These are phyloP conservation scores for Sonneratia alba DNA, from an alignment of 345 rosid species.

Conservation along the genomic window DNA sequence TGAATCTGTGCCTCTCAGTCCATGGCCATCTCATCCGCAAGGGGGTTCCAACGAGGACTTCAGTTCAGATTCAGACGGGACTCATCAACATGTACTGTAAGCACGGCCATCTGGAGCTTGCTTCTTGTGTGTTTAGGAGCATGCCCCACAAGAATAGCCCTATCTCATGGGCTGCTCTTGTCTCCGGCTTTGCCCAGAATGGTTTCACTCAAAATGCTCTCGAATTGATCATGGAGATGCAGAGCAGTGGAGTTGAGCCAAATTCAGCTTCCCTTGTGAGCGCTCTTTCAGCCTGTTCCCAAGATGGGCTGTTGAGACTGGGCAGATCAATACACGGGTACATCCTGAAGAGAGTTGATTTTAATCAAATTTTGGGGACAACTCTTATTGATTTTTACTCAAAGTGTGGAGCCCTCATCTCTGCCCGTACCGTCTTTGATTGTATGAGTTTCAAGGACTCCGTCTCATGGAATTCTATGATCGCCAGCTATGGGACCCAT, in stretches of 20 bases:
- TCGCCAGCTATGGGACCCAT: slow-evolving; percentile 56
- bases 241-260: slow-evolving; percentile 33
- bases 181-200: slow-evolving; percentile 57
- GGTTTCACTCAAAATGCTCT: slow-evolving; percentile 42
- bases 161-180: slow-evolving; percentile 54
- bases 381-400: slow-evolving; percentile 62
- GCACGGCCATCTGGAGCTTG: slow-evolving; percentile 43
- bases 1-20: slow-evolving; percentile 37
- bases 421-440: slow-evolving; percentile 39
- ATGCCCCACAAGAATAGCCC: slow-evolving; percentile 31
- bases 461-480: slow-evolving; percentile 64
- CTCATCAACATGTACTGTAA: slow-evolving; percentile 70
- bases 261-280: slow-evolving; percentile 49
- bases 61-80: slow-evolving; percentile 50
- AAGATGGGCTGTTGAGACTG: slow-evolving; percentile 42
- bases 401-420: slow-evolving; percentile 52
- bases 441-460: slow-evolving; percentile 35
- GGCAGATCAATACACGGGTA: slow-evolving; percentile 54
- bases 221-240: slow-evolving; percentile 46
- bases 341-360: slow-evolving; percentile 32
- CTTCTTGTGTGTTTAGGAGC: slow-evolving; percentile 34
- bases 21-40: slow-evolving; percentile 53
- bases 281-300: slow-evolving; percentile 46
- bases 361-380: slow-evolving; percentile 35
- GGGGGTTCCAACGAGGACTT: slow-evolving; percentile 29